These are phyloP conservation scores for Chaetomiaceae sp. DNA, from an alignment of 2,329 filamentous ascomycete genomes.

Conservation along the genomic window DNA sequence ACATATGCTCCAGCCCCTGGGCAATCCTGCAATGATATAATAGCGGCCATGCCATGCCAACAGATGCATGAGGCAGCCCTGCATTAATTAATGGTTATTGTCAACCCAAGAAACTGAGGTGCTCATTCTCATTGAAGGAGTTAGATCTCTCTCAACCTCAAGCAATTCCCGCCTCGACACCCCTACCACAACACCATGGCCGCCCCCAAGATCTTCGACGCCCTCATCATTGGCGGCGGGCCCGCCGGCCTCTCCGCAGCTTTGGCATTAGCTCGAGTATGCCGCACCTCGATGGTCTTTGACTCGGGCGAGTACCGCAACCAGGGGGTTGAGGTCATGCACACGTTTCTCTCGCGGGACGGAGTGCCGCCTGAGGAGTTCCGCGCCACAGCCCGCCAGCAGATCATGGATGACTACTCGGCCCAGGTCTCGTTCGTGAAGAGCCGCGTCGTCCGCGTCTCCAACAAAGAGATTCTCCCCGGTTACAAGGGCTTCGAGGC, in stretches of 20 bases:
- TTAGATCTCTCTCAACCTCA: too few relatives aligned
- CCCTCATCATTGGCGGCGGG: constrained; percentile 49
- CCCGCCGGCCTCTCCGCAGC: constrained; percentile 48
- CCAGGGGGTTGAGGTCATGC: constrained; percentile 43
- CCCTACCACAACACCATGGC: too few relatives aligned
- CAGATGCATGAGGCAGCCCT: too few relatives aligned
- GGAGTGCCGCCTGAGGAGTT: constrained; percentile 35
- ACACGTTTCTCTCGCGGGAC: constrained; percentile 41
- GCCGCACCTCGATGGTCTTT: constrained; percentile 44
- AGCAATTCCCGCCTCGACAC: too few relatives aligned
- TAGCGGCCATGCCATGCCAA: too few relatives aligned
- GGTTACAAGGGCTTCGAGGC: background rate
- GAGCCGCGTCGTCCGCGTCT: background rate
- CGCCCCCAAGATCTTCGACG: constrained; percentile 1
- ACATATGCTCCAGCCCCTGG: too few relatives aligned
- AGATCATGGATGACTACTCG: constrained; percentile 34
- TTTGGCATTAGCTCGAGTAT: constrained; percentile 45
- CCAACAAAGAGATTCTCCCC: background rate
- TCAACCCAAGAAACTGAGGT: too few relatives aligned
- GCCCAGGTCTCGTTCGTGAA: background rate
- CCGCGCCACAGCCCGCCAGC: constrained; percentile 32
- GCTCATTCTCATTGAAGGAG: too few relatives aligned
- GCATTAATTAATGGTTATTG: too few relatives aligned
- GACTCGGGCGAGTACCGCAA: constrained; percentile 51
- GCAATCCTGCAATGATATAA: too few relatives aligned